Percentiles rank a stretch among this genome's conserved stretches.
phyloP scores from a whole-genome alignment of 2,329 filamentous ascomycete genomes.

The Passalora sequoiae region DNA sequence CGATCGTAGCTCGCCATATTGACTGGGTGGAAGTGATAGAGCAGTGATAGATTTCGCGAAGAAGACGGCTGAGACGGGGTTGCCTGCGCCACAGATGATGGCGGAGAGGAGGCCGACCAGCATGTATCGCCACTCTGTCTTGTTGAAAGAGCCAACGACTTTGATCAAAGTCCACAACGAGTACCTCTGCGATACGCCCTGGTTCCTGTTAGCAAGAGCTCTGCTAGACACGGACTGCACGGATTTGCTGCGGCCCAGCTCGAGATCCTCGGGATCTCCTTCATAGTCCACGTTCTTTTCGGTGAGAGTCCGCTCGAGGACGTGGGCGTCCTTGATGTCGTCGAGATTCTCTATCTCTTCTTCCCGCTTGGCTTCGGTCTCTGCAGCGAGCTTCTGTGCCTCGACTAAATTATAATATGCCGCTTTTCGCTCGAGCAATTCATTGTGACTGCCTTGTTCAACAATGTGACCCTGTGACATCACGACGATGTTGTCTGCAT shows the following conservation, averaged over 20 bases:
- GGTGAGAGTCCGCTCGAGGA: slow-evolving; percentile 22
- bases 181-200: slow-evolving; percentile 47
- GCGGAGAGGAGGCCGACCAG: slow-evolving; percentile 66
- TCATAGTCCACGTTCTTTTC: slow-evolving; percentile 28
- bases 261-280: slow-evolving; percentile 59
- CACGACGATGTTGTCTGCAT: slow-evolving; percentile 93
- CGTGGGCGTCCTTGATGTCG: slow-evolving; percentile 26
- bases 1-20: slow-evolving; percentile 55
- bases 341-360: slow-evolving; percentile 25
- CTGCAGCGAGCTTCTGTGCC: slow-evolving; percentile 72
- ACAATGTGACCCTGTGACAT: slow-evolving; percentile 81
- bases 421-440: slow-evolving; percentile 63
- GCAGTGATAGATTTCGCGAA: slow-evolving; percentile 82
- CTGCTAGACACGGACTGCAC: slow-evolving; percentile 60
- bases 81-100: slow-evolving; percentile 72
- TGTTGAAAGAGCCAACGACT: slow-evolving; percentile 76
- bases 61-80: slow-evolving; percentile 72
- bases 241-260: slow-evolving; percentile 51
- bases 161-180: slow-evolving; percentile 70
- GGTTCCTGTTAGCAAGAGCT: slow-evolving; percentile 53
- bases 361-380: slow-evolving; percentile 54
- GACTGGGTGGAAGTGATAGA: slow-evolving; percentile 53
- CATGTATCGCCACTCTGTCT: slow-evolving; percentile 66
- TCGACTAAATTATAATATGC: slow-evolving; percentile 83
- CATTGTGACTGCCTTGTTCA: slow-evolving; percentile 84